Base-by-base conservation (phyloP, 2,329 filamentous ascomycete species). In the Aspergillus sp. region DNA sequence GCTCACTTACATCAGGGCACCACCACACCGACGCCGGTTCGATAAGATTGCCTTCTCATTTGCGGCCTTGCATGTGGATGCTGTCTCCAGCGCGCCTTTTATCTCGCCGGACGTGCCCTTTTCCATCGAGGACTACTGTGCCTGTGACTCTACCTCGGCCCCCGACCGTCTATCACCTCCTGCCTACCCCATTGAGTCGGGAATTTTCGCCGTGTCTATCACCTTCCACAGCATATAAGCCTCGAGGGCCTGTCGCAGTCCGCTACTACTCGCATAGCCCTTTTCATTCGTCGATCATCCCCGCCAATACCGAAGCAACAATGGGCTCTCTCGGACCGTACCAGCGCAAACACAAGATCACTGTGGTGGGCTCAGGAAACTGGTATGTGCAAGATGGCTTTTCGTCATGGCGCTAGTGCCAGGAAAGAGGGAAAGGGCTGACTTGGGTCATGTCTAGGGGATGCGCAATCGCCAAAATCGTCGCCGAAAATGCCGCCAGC, bases 391-490 rank as follows among this genome's bases (percentile, higher is more conserved):
- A 59, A 13, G 23, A 43, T 57, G 23, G 21, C 13, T 32, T 28
- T 23, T 19, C 10, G 4, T 12, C 32, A 13, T 36, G 32, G 12
- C 2, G 10, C 32, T 36, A 36, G 32, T 36, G 12, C 32, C 32
- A 36, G 32, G 32, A 12, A 13, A 36, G 32, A 36, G 10, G 32
- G 5, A 5, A 36, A 36, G 2, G 32, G 32, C 32, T 36, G 32
- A 36, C 32, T 36, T 12, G 4, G 32, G 10, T 36, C 32, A 84
- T 94, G 94, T 79, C 57, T 62, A 95, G 91, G 93, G 95, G 95
- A 70, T 97, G 92, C 62, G 96, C 95, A 61, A 97, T 99, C 78
- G 89, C 93, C 75, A 99, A 99, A 81, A 96, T 99, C 64, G 86
- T 97, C 55, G 93, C 93, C 69, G 94, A 99, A 78, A 99, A 96